A percentile compares a stretch with the other conserved stretches of the same genome.
phyloP scores from a whole-genome alignment of 257 asterid species.

The Solanum bulbocastanum region DNA sequence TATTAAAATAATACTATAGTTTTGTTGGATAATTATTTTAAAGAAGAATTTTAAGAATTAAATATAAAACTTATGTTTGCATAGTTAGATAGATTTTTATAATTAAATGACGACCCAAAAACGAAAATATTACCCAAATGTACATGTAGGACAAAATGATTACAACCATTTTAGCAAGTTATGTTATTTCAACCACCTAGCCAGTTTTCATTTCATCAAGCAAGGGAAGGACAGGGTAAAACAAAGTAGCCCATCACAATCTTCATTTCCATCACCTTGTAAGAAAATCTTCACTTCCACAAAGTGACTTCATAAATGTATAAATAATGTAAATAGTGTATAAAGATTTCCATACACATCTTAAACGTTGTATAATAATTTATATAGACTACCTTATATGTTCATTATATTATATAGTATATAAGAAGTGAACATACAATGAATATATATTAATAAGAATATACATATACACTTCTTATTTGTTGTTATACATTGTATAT shows the following conservation, averaged over 20 bases:
- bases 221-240: no score
- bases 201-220: background rate
- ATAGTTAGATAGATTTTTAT: background rate
- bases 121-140: background rate
- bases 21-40: background rate
- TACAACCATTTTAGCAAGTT: background rate
- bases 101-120: background rate
- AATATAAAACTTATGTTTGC: background rate
- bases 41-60: background rate
- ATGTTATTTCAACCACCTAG: background rate
- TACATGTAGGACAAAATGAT: background rate
- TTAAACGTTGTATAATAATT: background rate
- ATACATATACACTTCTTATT: background rate
- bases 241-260: background rate
- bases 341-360: background rate
- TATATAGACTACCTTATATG: background rate
- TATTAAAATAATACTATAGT: background rate
- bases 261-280: background rate
- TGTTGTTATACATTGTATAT: background rate
- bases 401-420: no score
- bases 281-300: background rate
- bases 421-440: no score
- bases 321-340: background rate
- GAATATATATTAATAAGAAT: background rate
- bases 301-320: background rate